These are phyloP conservation scores for Rhodocollybia butyracea DNA, from an alignment of 768 basidiomycete species.

Conservation along the genomic window DNA sequence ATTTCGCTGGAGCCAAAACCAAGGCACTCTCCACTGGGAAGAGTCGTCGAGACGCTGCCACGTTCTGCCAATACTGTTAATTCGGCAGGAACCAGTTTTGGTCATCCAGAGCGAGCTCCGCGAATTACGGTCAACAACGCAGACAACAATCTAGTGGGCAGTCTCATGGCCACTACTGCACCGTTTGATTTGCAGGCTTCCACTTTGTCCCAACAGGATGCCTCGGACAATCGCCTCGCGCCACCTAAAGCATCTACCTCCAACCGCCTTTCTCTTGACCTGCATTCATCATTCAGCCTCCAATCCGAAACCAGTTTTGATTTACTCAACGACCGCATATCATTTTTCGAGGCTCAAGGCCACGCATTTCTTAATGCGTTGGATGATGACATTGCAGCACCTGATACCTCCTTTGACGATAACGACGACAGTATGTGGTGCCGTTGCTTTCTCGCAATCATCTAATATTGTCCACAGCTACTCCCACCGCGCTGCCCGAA, in stretches of 20 bases:
- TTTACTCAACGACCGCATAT: slow-evolving; percentile 49
- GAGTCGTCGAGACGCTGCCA: slow-evolving; percentile 15
- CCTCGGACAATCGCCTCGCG: slow-evolving; percentile 13
- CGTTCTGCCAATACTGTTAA: slow-evolving; percentile 16
- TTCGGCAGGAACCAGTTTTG: slow-evolving; percentile 17
- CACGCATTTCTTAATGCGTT: slow-evolving; percentile 30
- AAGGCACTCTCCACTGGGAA: slow-evolving; percentile 11
- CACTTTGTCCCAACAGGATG: slow-evolving; percentile 11
- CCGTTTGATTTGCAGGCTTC: slow-evolving; percentile 14
- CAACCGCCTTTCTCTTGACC: slow-evolving; percentile 42
- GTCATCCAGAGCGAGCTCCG: background rate
- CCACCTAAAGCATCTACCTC: slow-evolving; percentile 20
- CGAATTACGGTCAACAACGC: background rate
- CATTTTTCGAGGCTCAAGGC: slow-evolving; percentile 33
- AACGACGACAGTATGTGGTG: background rate
- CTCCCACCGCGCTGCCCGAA: background rate
- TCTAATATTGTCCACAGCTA: background rate
- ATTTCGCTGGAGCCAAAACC: background rate
- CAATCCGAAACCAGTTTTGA: slow-evolving; percentile 48
- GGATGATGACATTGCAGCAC: slow-evolving; percentile 41
- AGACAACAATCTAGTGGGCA: background rate
- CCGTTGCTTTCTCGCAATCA: background rate
- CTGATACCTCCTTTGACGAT: background rate
- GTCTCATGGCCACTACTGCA: slow-evolving; percentile 2
- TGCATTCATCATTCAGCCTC: slow-evolving; percentile 45